phyloP scores from a whole-genome alignment of 768 basidiomycete species.

The Tubosaeta brunneosetosa region DNA sequence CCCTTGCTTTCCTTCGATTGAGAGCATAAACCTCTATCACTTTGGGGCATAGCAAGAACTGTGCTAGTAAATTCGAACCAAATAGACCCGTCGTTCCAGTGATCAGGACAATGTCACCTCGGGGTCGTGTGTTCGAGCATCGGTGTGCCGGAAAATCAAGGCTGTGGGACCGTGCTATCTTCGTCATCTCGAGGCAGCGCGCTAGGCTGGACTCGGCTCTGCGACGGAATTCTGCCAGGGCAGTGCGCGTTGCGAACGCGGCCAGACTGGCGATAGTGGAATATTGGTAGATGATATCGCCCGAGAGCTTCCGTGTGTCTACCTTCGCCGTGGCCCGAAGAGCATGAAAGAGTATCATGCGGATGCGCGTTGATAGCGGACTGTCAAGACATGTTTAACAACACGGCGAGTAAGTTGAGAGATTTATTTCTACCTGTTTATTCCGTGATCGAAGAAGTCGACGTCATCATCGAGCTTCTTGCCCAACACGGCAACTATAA shows the following conservation, averaged over 20 bases:
- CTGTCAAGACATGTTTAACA: conserved; percentile 18
- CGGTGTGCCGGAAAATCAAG: conserved; percentile 8
- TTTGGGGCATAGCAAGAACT: conserved; percentile 12
- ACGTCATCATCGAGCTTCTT: conserved; percentile 8
- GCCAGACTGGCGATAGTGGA: conserved; percentile 25
- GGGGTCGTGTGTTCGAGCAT: background rate
- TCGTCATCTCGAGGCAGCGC: conserved; percentile 12
- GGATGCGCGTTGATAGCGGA: conserved; percentile 37
- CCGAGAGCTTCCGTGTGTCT: conserved; percentile 19
- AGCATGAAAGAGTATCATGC: conserved; percentile 34
- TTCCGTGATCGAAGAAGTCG: conserved; percentile 11
- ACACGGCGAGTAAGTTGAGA: background rate
- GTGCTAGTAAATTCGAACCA: conserved; percentile 27
- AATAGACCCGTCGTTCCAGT: conserved; percentile 35
- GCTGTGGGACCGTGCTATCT: background rate
- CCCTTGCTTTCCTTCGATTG: conserved; percentile 18
- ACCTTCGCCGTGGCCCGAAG: conserved; percentile 23
- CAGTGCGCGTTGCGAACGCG: background rate
- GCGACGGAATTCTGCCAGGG: background rate
- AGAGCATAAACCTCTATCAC: conserved; percentile 28
- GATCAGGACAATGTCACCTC: conserved; percentile 22
- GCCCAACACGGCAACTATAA: conserved; percentile 12
- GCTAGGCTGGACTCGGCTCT: background rate
- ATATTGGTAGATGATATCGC: conserved; percentile 35
- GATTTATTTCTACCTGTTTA: conserved; percentile 2